These are phyloP conservation scores for Vaccinium vitisidaea DNA, from an alignment of 148 eudicot genomes.

Conservation along the genomic window DNA sequence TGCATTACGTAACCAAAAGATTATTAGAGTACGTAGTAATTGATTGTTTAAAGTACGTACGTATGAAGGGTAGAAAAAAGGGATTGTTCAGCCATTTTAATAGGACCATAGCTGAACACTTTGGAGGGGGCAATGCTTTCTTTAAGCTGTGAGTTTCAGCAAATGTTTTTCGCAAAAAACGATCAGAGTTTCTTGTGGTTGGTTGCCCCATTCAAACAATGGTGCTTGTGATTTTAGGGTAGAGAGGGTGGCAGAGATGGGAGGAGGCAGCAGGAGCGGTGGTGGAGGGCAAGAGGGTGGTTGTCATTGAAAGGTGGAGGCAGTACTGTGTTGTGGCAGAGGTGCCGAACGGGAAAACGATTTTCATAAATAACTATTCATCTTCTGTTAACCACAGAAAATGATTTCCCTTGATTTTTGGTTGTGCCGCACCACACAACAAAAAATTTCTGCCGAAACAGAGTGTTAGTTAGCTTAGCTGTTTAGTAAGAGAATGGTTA, in stretches of 20 bases:
- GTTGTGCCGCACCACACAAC: neutral
- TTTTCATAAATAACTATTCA: neutral
- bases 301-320: neutral
- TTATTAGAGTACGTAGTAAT: neutral
- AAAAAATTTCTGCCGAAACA: neutral
- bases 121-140: neutral
- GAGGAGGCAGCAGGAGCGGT: neutral
- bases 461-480: neutral
- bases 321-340: neutral
- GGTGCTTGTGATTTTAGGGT: neutral
- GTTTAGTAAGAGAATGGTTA: neutral
- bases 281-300: neutral
- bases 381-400: neutral
- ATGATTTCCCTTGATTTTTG: neutral
- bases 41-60: neutral
- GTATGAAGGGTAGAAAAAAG: neutral
- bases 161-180: neutral
- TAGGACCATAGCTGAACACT: neutral
- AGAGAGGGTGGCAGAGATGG: neutral
- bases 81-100: neutral
- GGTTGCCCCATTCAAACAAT: neutral
- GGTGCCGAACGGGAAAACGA: neutral
- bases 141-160: neutral
- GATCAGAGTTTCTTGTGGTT: neutral
- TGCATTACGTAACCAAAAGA: slow-evolving; percentile 31